These are phyloP conservation scores for Piromyces finnis DNA, from an alignment of 192 early-diverging fungal genomes.

Conservation along the genomic window DNA sequence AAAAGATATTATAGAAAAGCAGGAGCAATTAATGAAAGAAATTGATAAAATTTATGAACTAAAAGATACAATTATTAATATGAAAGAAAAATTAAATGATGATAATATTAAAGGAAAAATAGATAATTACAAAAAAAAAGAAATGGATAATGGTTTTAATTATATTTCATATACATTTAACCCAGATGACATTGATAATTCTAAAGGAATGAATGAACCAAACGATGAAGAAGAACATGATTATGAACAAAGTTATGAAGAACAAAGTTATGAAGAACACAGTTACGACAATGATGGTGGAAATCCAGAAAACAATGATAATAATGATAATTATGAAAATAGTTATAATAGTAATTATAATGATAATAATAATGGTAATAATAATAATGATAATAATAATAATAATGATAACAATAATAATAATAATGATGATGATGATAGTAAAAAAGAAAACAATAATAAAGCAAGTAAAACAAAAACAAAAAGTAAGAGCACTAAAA, in stretches of 20 bases:
- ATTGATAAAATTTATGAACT: background rate
- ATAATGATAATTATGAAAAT: background rate
- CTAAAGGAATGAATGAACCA: background rate
- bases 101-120: background rate
- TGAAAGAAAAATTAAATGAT: background rate
- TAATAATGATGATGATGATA: background rate
- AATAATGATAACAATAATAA: background rate
- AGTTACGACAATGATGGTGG: background rate
- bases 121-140: background rate
- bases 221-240: background rate
- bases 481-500: background rate
- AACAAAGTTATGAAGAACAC: background rate
- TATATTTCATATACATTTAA: background rate
- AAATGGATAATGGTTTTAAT: background rate
- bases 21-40: background rate
- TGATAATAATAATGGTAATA: background rate
- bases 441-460: background rate
- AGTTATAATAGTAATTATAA: background rate
- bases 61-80: background rate
- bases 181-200: background rate
- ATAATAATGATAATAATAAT: background rate
- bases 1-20: background rate
- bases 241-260: background rate
- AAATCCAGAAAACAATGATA: background rate
- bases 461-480: too few species aligned